Conservation (phyloP, 768 basidiomycete genomes). For the Calocybe cyanea region DNA sequence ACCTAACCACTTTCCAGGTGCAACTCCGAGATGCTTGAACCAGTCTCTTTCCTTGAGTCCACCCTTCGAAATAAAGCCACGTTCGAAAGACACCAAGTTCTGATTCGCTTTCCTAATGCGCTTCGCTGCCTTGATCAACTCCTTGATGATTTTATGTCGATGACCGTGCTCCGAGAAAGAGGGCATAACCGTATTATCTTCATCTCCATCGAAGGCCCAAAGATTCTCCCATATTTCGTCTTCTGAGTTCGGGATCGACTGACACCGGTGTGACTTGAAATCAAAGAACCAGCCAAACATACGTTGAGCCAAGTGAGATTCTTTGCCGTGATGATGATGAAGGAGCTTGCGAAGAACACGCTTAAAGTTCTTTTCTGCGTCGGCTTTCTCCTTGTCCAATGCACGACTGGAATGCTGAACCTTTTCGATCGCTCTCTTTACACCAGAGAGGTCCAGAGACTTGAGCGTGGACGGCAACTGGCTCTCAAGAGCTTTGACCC, state of each 20-base stretch:
- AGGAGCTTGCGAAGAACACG: constrained; percentile 39
- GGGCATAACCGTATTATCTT: constrained; percentile 6
- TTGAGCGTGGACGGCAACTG: constrained; percentile 12
- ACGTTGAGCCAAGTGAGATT: constrained; percentile 18
- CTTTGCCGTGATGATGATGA: constrained; percentile 20
- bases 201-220: constrained; percentile 21
- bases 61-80: constrained; percentile 72
- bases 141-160: constrained; percentile 21
- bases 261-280: constrained; percentile 25
- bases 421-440: constrained; percentile 42
- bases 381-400: constrained; percentile 56
- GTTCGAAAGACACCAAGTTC: constrained; percentile 70
- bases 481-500: constrained; percentile 47
- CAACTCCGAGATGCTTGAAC: constrained; percentile 83
- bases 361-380: constrained; percentile 50
- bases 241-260: constrained; percentile 1
- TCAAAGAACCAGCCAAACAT: constrained; percentile 37
- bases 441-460: constrained; percentile 34
- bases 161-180: not conserved
- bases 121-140: constrained; percentile 54
- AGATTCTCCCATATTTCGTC: constrained; percentile 31
- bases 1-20: constrained; percentile 86
- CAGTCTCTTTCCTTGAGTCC: constrained; percentile 82
- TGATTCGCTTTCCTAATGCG: constrained; percentile 58
- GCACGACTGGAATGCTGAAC: constrained; percentile 48